Evolutionary conservation across 306 rosid genomes (phyloP).

Genomic region (Cucumis sativus): Cucumber_9930_V3 NC_026661.2:17945001-17945500

Average conservation of each 20-base stretch:
- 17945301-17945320: constrained; percentile 84
- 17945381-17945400: constrained; percentile 44
- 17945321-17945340: constrained; percentile 74
- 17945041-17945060: constrained; percentile 77
- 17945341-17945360: constrained; percentile 35
- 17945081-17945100: constrained; percentile 41
- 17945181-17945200: constrained; percentile 24
- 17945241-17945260: constrained; percentile 31
- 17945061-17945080: constrained; percentile 57
- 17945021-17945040: constrained; percentile 65
- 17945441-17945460: constrained; percentile 72
- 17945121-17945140: constrained; percentile 18
- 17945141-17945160: constrained; percentile 20
- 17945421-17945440: constrained; percentile 90
- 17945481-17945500: constrained; percentile 28
- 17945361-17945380: constrained; percentile 26
- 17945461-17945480: constrained; percentile 40
- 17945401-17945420: constrained; percentile 73
- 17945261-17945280: constrained; percentile 71
- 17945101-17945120: constrained; percentile 16
- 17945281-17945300: constrained; percentile 97
- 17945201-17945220: constrained; percentile 20
- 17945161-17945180: constrained; percentile 25
- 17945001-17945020: constrained; percentile 63
- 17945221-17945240: constrained; percentile 34